These are phyloP conservation scores for Pestalotiopsis sp. DNA, from an alignment of 2,329 filamentous ascomycete genomes.

Conservation along the genomic window DNA sequence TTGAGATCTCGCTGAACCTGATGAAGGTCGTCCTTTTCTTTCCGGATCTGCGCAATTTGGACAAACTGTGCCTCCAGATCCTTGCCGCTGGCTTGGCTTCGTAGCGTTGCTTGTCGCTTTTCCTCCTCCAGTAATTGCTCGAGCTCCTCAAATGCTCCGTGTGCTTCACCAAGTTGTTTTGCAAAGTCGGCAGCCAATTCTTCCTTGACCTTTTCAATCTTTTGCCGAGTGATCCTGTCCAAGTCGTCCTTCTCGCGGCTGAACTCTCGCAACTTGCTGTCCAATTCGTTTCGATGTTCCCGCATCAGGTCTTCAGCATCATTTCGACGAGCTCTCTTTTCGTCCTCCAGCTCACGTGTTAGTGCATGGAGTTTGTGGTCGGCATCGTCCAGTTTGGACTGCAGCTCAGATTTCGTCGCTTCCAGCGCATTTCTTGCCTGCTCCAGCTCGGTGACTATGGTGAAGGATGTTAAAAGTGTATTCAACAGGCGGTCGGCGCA, in stretches of 20 bases:
- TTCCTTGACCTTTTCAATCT: constrained; percentile 7
- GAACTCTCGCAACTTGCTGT: constrained; percentile 52
- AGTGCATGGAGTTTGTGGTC: constrained; percentile 52
- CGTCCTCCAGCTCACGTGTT: constrained; percentile 42
- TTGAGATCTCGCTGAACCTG: constrained; percentile 18
- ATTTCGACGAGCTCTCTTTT: constrained; percentile 37
- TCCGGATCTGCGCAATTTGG: constrained; percentile 67
- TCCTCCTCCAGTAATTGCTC: constrained; percentile 16
- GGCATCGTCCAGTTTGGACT: constrained; percentile 67
- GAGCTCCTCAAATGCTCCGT: constrained; percentile 14
- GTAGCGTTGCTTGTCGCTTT: constrained; percentile 7
- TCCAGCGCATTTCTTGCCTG: constrained; percentile 47
- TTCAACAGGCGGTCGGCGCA: not conserved
- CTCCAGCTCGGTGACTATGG: constrained; percentile 51
- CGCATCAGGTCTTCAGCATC: constrained; percentile 25
- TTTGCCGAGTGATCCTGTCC: constrained; percentile 41
- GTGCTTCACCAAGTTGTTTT: constrained; percentile 14
- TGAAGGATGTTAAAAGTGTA: not conserved
- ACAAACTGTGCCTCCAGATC: constrained; percentile 65
- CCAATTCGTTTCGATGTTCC: constrained; percentile 51
- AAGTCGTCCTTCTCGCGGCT: constrained; percentile 51
- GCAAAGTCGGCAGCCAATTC: constrained; percentile 15
- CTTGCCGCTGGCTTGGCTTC: constrained; percentile 41
- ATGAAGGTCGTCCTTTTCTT: constrained; percentile 34
- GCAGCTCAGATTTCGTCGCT: constrained; percentile 51